Conservation (phyloP, 1,284 basidiomycete species). For the Psilocybe mexicana region DNA sequence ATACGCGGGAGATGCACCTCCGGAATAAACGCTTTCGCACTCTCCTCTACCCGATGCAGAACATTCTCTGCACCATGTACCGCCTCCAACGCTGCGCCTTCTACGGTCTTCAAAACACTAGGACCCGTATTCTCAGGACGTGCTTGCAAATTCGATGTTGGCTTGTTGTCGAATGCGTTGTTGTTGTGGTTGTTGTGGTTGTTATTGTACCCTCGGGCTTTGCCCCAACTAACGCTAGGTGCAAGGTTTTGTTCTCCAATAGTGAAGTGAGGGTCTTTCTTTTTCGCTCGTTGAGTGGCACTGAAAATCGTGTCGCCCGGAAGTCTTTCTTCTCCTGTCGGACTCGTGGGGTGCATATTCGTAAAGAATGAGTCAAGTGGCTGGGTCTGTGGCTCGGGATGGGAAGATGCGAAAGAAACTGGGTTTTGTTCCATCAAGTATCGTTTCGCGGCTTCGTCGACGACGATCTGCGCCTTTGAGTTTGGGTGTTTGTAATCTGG, state of each 20-base stretch:
- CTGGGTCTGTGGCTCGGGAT: too few species aligned
- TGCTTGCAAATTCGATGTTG: not conserved
- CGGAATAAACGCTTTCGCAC: not conserved
- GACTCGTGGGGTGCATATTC: not conserved
- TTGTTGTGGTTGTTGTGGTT: not conserved
- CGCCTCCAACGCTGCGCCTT: not conserved
- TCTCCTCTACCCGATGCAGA: not conserved
- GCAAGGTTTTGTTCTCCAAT: too few species aligned
- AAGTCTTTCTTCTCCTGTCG: not conserved
- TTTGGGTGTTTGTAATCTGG: not conserved
- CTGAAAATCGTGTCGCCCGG: conserved; percentile 6
- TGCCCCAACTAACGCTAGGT: too few species aligned
- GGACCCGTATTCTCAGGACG: not conserved
- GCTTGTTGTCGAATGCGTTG: not conserved
- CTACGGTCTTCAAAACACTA: not conserved
- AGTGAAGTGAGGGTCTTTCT: not conserved
- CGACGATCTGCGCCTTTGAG: not conserved
- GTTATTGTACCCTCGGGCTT: too few species aligned
- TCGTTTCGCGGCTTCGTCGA: not conserved
- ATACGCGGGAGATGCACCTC: too few species aligned
- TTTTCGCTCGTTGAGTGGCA: not conserved
- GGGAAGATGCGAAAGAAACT: not conserved
- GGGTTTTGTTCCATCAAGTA: not conserved
- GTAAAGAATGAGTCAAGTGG: too few species aligned
- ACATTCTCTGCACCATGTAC: not conserved